These are phyloP conservation scores for Solanum chacoense DNA, from an alignment of 305 asterid species.

Conservation along the genomic window DNA sequence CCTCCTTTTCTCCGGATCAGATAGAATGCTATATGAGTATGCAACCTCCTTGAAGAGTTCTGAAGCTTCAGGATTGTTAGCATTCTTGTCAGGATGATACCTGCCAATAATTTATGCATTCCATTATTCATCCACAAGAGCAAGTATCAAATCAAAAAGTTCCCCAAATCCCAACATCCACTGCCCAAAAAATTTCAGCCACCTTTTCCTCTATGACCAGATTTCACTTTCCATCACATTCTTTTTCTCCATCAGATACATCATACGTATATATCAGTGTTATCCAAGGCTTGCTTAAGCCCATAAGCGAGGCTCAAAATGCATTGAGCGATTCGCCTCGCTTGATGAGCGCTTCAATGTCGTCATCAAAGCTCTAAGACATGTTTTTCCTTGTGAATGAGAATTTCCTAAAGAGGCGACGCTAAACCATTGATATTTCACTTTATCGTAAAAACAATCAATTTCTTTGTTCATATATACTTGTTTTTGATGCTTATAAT, in stretches of 20 bases:
- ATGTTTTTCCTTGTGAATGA: neutral
- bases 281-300: neutral
- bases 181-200: neutral
- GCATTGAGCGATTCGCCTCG: neutral
- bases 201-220: neutral
- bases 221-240: neutral
- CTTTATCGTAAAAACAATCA: neutral
- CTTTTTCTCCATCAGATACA: neutral
- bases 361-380: neutral
- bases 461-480: neutral
- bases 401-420: neutral
- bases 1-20: constrained; percentile 96
- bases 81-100: constrained; percentile 99
- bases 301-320: neutral
- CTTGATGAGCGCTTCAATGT: neutral
- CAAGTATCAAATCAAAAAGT: neutral
- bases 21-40: constrained; percentile 85
- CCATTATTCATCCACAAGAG: neutral
- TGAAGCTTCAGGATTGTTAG: constrained; percentile 94
- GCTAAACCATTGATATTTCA: neutral
- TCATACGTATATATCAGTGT: neutral
- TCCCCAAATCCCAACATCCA: neutral
- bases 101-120: constrained; percentile 21
- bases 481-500: neutral
- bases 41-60: constrained; percentile 98